phyloP scores from a whole-genome alignment of 2,329 filamentous ascomycete species.

The Fusarium verrucosum region DNA sequence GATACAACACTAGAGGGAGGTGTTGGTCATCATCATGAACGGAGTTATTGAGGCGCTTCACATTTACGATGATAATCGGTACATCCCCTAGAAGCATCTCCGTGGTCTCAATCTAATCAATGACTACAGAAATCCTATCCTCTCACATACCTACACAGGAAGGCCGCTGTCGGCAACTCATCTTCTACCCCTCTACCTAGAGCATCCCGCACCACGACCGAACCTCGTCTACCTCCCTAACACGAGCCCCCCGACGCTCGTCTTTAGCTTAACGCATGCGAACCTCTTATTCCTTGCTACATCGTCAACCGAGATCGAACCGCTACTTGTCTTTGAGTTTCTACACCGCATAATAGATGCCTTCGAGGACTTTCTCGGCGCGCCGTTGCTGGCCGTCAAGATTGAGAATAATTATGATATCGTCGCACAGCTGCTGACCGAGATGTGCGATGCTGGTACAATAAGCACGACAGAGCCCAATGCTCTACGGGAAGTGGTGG shows the following conservation, averaged over 20 bases:
- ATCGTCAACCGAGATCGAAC: conserved; percentile 85
- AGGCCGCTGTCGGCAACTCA: conserved; percentile 79
- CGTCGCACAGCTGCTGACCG: conserved; percentile 87
- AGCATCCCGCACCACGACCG: conserved; percentile 81
- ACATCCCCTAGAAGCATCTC: conserved; percentile 25
- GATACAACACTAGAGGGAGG: conserved; percentile 39
- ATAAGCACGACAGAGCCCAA: conserved; percentile 93
- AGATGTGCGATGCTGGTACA: conserved; percentile 96
- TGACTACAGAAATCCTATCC: conserved; percentile 73
- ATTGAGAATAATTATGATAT: conserved; percentile 93
- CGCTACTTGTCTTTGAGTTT: conserved; percentile 91
- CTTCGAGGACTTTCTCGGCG: conserved; percentile 92
- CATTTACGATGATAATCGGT: conserved; percentile 97
- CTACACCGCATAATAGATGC: conserved; percentile 92
- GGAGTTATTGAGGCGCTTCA: conserved; percentile 94
- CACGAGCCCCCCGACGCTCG: conserved; percentile 83
- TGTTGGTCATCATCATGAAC: conserved; percentile 69
- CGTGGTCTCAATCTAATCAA: conserved; percentile 36
- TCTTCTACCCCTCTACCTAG: conserved; percentile 86
- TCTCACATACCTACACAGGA: conserved; percentile 88
- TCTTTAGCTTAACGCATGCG: conserved; percentile 88
- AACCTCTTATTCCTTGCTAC: conserved; percentile 88
- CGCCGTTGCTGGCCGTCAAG: conserved; percentile 84
- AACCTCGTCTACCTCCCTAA: conserved; percentile 86
- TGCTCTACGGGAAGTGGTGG: conserved; percentile 87